phyloP scores from a whole-genome alignment of 768 basidiomycete species.

The Amanita rubescens region DNA sequence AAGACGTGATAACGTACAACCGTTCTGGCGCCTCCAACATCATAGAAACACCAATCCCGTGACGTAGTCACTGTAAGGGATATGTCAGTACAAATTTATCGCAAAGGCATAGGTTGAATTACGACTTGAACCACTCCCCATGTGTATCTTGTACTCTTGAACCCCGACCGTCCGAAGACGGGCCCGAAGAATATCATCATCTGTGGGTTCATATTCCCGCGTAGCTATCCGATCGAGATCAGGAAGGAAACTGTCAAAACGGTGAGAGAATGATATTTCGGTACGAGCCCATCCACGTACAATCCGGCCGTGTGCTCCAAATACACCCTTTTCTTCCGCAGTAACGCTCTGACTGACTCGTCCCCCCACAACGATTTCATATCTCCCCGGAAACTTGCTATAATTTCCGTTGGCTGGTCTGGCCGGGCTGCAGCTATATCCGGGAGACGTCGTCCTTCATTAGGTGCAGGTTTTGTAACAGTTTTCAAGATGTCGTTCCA shows the following conservation, averaged over 20 bases:
- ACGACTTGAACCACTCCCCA: conserved; percentile 24
- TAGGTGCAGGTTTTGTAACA: conserved; percentile 8
- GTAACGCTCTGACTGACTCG: conserved; percentile 34
- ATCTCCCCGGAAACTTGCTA: conserved; percentile 47
- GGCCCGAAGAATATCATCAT: conserved; percentile 62
- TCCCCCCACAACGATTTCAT: conserved; percentile 52
- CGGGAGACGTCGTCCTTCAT: background rate
- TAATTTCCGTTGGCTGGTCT: conserved; percentile 41
- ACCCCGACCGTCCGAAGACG: conserved; percentile 64
- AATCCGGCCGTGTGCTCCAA: conserved; percentile 57
- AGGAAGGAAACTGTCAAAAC: conserved; percentile 49
- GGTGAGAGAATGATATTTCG: background rate
- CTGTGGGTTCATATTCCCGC: conserved; percentile 45
- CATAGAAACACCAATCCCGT: conserved; percentile 61
- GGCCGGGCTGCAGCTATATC: background rate
- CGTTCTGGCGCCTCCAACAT: conserved; percentile 61
- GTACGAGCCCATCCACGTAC: conserved; percentile 27
- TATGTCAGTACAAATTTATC: background rate
- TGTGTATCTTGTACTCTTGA: conserved; percentile 54
- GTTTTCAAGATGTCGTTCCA: conserved; percentile 16
- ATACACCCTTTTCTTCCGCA: conserved; percentile 39
- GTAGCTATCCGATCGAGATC: conserved; percentile 55
- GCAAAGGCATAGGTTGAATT: background rate
- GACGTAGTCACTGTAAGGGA: conserved; percentile 15
- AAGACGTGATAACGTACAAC: conserved; percentile 27